phyloP scores from a whole-genome alignment of 257 asterid genomes.

The Solanum commersonii region DNA sequence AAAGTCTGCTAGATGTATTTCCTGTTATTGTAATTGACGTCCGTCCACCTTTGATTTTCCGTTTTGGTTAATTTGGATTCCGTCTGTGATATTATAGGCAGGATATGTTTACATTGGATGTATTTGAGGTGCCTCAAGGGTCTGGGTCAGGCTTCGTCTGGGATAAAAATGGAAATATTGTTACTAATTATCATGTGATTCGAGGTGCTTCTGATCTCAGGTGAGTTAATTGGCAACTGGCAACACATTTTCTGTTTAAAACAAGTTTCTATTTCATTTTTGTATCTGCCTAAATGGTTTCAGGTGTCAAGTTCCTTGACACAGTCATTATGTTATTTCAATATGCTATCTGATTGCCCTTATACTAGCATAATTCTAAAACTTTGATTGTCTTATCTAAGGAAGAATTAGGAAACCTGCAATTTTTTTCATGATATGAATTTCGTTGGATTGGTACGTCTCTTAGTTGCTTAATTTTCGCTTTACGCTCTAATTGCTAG shows the following conservation, averaged over 20 bases:
- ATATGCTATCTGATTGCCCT: not conserved
- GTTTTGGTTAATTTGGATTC: not conserved
- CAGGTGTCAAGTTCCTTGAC: not conserved
- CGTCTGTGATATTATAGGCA: slow-evolving; percentile 42
- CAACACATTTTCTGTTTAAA: not conserved
- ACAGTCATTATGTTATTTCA: not conserved
- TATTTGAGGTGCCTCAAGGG: slow-evolving; percentile 96
- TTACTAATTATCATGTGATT: slow-evolving; percentile 93
- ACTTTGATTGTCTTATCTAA: not conserved
- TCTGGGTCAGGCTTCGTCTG: slow-evolving; percentile 96
- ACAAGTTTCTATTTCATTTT: not conserved
- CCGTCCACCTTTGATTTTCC: not conserved
- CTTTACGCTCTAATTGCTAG: not conserved
- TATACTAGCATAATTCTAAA: not conserved
- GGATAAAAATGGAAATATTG: slow-evolving; percentile 75
- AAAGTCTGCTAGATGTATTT: not conserved
- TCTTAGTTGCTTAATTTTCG: not conserved
- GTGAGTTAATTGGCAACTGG: slow-evolving; percentile 17
- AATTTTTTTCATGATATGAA: not conserved
- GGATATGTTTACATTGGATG: slow-evolving; percentile 87
- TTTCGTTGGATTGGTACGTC: not conserved
- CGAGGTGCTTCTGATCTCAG: slow-evolving; percentile 98
- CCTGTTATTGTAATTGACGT: not conserved
- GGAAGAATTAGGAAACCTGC: not conserved
- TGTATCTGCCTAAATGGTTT: not conserved